These are phyloP conservation scores for Phytophthora kernoviae DNA, from an alignment of 352 stramenopile species.

Conservation along the genomic window DNA sequence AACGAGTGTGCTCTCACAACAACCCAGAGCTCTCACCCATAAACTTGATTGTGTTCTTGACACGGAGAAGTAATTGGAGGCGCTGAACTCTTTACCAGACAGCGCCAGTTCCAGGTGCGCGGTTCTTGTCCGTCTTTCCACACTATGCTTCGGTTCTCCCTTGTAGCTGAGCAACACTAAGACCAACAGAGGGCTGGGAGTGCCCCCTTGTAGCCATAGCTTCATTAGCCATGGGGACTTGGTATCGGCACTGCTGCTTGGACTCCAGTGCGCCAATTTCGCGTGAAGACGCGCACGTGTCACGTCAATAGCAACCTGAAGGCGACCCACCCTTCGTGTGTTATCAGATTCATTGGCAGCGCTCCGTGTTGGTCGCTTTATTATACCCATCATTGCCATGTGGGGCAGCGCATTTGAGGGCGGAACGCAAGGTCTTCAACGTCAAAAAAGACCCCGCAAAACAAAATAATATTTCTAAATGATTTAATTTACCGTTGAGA, in stretches of 20 bases:
- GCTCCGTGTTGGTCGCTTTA: neutral
- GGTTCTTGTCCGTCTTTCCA: neutral
- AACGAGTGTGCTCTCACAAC: conserved; percentile 6
- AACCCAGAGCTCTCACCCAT: no score
- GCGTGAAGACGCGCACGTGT: neutral
- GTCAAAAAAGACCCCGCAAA: neutral
- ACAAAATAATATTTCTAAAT: neutral
- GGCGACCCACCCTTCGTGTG: no score
- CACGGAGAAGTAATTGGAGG: conserved; percentile 20
- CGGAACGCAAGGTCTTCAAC: neutral
- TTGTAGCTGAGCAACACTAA: neutral
- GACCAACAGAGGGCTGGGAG: conserved; percentile 2
- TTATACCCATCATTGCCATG: neutral
- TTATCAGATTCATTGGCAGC: no score
- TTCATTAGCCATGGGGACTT: no score
- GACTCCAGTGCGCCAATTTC: neutral
- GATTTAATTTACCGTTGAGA: no score
- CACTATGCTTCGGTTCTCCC: neutral
- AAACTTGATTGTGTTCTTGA: no score
- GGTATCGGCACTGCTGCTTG: no score
- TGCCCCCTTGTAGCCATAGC: no score
- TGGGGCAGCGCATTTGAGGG: neutral
- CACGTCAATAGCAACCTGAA: neutral
- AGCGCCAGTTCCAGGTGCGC: conserved; percentile 21
- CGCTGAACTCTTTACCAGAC: conserved; percentile 21